A percentile compares a stretch with the other conserved stretches of the same genome.
Conservation (phyloP, 1,284 basidiomycete genomes). For the Rhodotorula sp. region DNA sequence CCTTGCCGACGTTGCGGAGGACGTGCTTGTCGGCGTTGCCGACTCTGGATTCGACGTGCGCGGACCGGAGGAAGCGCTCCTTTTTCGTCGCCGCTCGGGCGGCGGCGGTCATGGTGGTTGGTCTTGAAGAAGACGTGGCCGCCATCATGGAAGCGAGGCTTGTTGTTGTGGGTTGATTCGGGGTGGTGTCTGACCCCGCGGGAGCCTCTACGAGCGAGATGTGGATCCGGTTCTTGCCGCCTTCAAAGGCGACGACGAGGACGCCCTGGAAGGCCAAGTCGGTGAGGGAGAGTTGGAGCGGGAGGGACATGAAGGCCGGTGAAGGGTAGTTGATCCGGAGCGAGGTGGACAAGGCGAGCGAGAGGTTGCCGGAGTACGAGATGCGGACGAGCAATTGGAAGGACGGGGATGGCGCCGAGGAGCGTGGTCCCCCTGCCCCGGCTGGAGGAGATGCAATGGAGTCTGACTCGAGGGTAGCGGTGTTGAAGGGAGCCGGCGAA, state of each 20-base stretch:
- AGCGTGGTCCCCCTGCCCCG: too few relatives aligned
- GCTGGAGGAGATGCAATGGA: too few relatives aligned
- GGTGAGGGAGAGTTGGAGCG: conserved; percentile 85
- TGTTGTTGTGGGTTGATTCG: too few relatives aligned
- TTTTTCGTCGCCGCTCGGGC: conserved; percentile 53
- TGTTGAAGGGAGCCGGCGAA: not conserved
- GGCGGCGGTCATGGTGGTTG: not conserved
- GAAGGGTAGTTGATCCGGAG: conserved; percentile 95
- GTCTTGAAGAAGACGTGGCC: not conserved
- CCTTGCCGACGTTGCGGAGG: conserved; percentile 91
- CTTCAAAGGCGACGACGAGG: conserved; percentile 86
- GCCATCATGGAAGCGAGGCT: not conserved
- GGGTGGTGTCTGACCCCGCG: too few relatives aligned
- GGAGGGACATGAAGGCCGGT: conserved; percentile 90
- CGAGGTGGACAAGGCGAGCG: conserved; percentile 77
- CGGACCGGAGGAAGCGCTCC: conserved; percentile 80
- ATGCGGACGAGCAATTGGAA: conserved; percentile 54
- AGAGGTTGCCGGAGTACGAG: conserved; percentile 52
- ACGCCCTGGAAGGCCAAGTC: conserved; percentile 84
- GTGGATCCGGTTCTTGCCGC: conserved; percentile 71
- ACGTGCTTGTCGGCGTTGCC: conserved; percentile 95
- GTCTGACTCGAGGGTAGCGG: too few relatives aligned
- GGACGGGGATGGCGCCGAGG: conserved; percentile 39
- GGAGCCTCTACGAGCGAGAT: conserved; percentile 71
- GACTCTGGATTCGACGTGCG: conserved; percentile 93